These are phyloP conservation scores for Lasiodiplodia hormozganensis DNA, from an alignment of 2,329 filamentous ascomycete species.

Conservation along the genomic window DNA sequence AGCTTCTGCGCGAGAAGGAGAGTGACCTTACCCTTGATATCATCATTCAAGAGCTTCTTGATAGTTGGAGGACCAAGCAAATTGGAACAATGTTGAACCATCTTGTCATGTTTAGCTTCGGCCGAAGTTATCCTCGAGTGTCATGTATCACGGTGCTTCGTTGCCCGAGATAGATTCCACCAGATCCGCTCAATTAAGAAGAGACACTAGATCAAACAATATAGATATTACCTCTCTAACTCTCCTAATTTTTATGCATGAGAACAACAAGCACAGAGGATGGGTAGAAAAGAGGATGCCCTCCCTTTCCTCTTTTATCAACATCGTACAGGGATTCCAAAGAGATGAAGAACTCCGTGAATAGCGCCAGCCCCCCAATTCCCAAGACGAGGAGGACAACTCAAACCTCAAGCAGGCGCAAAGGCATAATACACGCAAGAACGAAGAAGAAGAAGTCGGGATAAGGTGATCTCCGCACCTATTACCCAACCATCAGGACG, in stretches of 20 bases:
- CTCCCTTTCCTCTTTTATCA: not conserved
- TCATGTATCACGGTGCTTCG: too few relatives aligned
- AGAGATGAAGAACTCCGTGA: not conserved
- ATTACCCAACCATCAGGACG: not conserved
- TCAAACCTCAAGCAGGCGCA: not conserved
- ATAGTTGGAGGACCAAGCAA: too few relatives aligned
- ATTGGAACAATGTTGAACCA: too few relatives aligned
- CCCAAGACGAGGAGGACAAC: not conserved
- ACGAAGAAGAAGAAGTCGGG: not conserved
- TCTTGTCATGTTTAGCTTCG: too few relatives aligned
- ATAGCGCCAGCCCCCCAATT: not conserved
- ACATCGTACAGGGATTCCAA: not conserved
- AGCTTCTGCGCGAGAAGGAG: too few relatives aligned
- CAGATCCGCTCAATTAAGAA: not conserved
- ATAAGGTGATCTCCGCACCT: not conserved
- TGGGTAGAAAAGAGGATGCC: not conserved
- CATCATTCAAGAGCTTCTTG: too few relatives aligned
- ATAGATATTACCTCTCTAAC: not conserved
- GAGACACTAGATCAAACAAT: not conserved
- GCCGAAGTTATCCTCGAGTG: too few relatives aligned
- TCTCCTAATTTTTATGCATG: not conserved
- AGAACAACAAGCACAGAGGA: not conserved
- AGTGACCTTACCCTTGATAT: too few relatives aligned
- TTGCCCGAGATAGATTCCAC: too few relatives aligned
- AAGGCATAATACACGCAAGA: conserved; percentile 2